Conservation (phyloP, 2,329 filamentous ascomycete genomes). For the Cladophialophora bantiana region DNA sequence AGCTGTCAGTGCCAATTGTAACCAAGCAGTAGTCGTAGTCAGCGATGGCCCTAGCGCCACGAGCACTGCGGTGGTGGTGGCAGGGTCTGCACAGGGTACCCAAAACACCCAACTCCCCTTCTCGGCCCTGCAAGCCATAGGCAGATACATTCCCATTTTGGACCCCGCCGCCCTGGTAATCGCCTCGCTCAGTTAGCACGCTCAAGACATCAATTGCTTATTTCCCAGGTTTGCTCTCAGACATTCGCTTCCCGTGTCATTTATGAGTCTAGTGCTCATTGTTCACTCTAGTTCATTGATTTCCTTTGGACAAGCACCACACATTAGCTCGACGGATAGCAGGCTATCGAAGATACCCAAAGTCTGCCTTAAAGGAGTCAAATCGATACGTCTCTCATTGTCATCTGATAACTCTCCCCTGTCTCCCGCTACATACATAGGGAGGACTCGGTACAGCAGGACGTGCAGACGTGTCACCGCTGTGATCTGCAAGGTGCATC, state of each 20-base stretch:
- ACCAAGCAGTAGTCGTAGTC: not conserved
- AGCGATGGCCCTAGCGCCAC: not conserved
- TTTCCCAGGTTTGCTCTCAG: slow-evolving; percentile 20
- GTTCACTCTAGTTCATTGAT: slow-evolving; percentile 1
- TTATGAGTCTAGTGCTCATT: slow-evolving; percentile 19
- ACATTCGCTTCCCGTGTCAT: slow-evolving; percentile 3
- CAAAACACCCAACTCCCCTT: not conserved
- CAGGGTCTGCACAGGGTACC: not conserved
- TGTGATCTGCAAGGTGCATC: slow-evolving; percentile 9
- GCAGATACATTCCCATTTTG: not conserved
- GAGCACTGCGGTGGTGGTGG: not conserved
- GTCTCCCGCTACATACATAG: too few relatives aligned
- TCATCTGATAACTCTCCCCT: not conserved
- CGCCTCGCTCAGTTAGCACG: not conserved
- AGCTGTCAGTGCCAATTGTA: not conserved
- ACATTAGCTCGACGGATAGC: slow-evolving; percentile 15
- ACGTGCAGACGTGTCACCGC: not conserved
- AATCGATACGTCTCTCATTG: not conserved
- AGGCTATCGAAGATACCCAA: slow-evolving; percentile 9
- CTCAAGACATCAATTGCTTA: slow-evolving; percentile 19
- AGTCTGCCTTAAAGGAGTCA: slow-evolving; percentile 3
- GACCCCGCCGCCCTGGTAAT: not conserved
- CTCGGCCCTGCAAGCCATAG: not conserved
- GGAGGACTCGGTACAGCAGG: too few relatives aligned
- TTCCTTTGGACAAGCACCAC: not conserved